A percentile compares a stretch with the other conserved stretches of the same genome.
These are phyloP conservation scores for Mycena haematopus DNA, from an alignment of 768 basidiomycete species.

Conservation along the genomic window DNA sequence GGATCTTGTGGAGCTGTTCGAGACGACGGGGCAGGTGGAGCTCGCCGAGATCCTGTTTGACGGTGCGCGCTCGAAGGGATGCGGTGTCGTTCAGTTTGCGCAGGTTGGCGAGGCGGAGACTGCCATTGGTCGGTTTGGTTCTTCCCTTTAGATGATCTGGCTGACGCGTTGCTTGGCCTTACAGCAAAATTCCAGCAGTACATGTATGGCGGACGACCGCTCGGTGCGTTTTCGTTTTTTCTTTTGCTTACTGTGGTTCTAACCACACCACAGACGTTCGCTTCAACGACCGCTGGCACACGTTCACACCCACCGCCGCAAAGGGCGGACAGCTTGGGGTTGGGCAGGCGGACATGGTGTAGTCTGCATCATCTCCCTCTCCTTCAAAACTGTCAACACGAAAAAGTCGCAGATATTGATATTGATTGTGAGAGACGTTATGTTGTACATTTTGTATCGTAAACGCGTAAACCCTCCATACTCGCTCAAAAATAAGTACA, in stretches of 20 bases:
- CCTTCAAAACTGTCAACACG: neutral
- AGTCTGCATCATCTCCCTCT: neutral
- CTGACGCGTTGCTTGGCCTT: conserved; percentile 4
- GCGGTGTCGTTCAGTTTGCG: conserved; percentile 94
- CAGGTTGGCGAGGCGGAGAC: conserved; percentile 91
- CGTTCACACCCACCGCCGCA: conserved; percentile 86
- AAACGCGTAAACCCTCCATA: neutral
- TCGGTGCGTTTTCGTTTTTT: conserved; percentile 56
- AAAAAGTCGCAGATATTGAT: neutral
- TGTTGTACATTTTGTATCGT: neutral
- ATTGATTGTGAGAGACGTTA: neutral
- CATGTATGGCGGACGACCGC: conserved; percentile 90
- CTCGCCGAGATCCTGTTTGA: conserved; percentile 95
- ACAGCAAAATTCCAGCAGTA: conserved; percentile 93
- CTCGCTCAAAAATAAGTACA: too few species aligned
- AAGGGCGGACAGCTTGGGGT: conserved; percentile 81
- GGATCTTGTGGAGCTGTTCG: conserved; percentile 96
- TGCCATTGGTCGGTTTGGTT: conserved; percentile 71
- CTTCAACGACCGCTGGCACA: conserved; percentile 96
- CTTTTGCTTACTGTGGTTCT: neutral
- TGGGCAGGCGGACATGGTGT: conserved; percentile 62
- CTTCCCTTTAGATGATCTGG: neutral
- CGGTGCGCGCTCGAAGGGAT: conserved; percentile 90
- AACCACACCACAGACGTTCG: conserved; percentile 68
- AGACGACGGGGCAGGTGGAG: conserved; percentile 95